Percentiles rank a stretch among this genome's conserved stretches.
Conservation (phyloP, 2,329 filamentous ascomycete species). For the Parafenestella ontariensis region DNA sequence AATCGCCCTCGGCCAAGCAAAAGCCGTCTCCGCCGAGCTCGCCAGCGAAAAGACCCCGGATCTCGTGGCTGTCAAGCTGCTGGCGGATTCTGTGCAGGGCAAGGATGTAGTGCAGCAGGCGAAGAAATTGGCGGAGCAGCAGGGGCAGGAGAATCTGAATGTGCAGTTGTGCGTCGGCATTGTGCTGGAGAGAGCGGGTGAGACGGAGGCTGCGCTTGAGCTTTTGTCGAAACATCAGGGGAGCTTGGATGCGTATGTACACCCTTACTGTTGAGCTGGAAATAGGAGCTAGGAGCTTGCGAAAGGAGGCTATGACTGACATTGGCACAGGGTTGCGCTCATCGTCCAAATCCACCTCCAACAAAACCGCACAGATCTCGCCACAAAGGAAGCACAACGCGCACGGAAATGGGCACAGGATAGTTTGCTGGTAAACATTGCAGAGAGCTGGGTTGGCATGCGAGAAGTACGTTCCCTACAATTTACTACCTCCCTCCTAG, state of each 20-base stretch:
- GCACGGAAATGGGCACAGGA: conserved; percentile 96
- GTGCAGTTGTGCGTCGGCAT: conserved; percentile 86
- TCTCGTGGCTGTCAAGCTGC: conserved; percentile 75
- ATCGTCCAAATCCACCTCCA: conserved; percentile 91
- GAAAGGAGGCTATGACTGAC: conserved; percentile 4
- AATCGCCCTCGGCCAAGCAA: conserved; percentile 80
- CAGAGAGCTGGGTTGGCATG: conserved; percentile 93
- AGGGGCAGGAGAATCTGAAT: conserved; percentile 72
- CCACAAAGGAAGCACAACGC: conserved; percentile 83
- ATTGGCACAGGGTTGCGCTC: conserved; percentile 72
- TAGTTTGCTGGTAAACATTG: conserved; percentile 88
- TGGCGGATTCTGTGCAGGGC: conserved; percentile 68
- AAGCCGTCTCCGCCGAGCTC: conserved; percentile 73
- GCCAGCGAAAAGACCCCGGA: conserved; percentile 72
- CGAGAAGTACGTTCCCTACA: conserved; percentile 67
- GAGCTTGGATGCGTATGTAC: conserved; percentile 72
- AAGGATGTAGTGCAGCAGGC: conserved; percentile 62
- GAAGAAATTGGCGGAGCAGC: conserved; percentile 71
- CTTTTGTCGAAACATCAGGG: conserved; percentile 84
- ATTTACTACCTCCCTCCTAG: background rate
- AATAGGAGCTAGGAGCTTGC: background rate
- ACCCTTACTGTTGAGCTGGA: background rate
- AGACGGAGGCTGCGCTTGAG: conserved; percentile 83
- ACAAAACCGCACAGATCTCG: conserved; percentile 90
- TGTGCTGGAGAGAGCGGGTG: conserved; percentile 78